A percentile compares a stretch with the other conserved stretches of the same genome.
These are phyloP conservation scores for Picea glauca DNA, from an alignment of 75 land plant species.

Conservation along the genomic window DNA sequence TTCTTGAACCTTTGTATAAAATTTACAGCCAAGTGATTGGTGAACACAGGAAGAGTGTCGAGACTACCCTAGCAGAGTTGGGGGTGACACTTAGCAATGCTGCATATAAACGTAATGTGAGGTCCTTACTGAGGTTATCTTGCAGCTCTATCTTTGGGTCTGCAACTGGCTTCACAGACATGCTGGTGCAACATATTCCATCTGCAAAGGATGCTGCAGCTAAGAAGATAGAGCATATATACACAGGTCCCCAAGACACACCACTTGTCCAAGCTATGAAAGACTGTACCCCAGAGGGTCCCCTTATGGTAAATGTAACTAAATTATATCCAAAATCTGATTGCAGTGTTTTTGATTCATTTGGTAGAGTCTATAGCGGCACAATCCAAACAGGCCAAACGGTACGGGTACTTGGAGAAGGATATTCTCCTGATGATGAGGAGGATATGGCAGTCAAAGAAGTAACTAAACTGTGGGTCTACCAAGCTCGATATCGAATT, in stretches of 20 bases:
- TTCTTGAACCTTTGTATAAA: conserved; percentile 95
- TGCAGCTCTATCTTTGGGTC: conserved; percentile 97
- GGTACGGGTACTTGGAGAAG: conserved; percentile 91
- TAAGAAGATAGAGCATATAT: conserved; percentile 78
- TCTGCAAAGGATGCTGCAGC: conserved; percentile 83
- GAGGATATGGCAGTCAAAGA: conserved; percentile 98
- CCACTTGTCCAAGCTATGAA: conserved; percentile 69
- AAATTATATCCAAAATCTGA: conserved; percentile 97
- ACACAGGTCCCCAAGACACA: conserved; percentile 91
- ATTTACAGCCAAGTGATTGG: conserved; percentile 96
- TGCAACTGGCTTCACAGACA: conserved; percentile 97
- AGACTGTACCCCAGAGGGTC: conserved; percentile 78
- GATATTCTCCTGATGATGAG: conserved; percentile 99
- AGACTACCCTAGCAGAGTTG: conserved; percentile 78
- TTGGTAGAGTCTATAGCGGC: conserved; percentile 96
- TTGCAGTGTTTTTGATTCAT: conserved; percentile 98
- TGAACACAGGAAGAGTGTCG: conserved; percentile 95
- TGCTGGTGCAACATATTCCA: conserved; percentile 94
- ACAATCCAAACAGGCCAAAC: conserved; percentile 93
- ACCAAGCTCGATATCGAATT: conserved; percentile 92
- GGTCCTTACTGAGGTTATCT: conserved; percentile 86
- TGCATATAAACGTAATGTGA: conserved; percentile 86
- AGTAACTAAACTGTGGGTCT: conserved; percentile 96
- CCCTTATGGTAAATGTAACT: conserved; percentile 97
- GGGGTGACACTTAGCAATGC: conserved; percentile 96